Conservation (phyloP, 371 early-diverging fungal genomes). For the Lichtheimia ramosa region DNA sequence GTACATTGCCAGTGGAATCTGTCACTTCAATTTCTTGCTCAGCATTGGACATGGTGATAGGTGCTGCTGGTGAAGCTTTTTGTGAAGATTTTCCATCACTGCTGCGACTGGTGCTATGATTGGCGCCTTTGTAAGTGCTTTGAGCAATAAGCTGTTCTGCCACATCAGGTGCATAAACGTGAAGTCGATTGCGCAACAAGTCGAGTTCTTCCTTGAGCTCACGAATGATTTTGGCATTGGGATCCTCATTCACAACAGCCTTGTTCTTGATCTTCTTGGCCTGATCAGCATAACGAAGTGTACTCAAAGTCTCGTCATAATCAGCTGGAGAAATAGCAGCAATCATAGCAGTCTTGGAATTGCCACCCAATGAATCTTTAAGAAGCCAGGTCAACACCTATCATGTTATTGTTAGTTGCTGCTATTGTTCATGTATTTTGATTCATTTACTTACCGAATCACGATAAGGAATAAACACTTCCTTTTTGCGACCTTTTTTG, state of each 20-base stretch:
- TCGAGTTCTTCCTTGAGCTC: constrained; percentile 86
- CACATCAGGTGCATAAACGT: constrained; percentile 61
- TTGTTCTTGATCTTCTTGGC: constrained; percentile 92
- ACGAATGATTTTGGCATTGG: constrained; percentile 81
- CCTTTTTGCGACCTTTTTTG: constrained; percentile 55
- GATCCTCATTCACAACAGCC: constrained; percentile 92
- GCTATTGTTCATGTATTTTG: background rate
- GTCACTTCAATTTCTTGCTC: constrained; percentile 39
- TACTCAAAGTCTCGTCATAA: constrained; percentile 90
- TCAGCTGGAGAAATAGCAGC: constrained; percentile 85
- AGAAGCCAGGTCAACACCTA: constrained; percentile 91
- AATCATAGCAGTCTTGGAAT: constrained; percentile 93
- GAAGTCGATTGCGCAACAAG: constrained; percentile 64
- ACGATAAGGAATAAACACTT: constrained; percentile 81
- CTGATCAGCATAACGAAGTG: constrained; percentile 93
- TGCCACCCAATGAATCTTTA: constrained; percentile 92
- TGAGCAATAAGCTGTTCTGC: constrained; percentile 39
- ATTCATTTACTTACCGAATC: constrained; percentile 68
- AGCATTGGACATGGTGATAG: constrained; percentile 4
- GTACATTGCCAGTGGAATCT: constrained; percentile 48
- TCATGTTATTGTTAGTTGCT: no score
- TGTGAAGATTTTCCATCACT: constrained; percentile 4
- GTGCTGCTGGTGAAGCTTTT: background rate
- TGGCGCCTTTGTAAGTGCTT: constrained; percentile 30
- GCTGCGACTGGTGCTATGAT: background rate